Evolutionary conservation across 2,329 filamentous ascomycete species (phyloP).

Genomic region (Beauveria medogensis): DNA sequence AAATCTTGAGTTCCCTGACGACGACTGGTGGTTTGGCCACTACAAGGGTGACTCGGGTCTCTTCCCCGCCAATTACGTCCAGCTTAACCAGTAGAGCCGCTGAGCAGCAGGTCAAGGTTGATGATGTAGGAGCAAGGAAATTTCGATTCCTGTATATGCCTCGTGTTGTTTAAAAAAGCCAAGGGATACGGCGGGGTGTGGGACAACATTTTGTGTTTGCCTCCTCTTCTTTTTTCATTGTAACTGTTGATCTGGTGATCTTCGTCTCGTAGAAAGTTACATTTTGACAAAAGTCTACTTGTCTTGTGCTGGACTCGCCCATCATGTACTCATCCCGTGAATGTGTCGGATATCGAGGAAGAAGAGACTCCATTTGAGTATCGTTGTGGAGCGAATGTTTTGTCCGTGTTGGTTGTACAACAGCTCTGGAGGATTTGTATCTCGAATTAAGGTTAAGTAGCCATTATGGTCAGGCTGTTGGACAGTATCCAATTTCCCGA

Average conservation of each 20-base stretch:
- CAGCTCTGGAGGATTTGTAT: too few species aligned
- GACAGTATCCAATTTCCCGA: too few species aligned
- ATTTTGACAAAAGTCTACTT: not conserved
- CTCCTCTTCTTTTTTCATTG: not conserved
- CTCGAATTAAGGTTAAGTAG: too few species aligned
- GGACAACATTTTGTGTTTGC: not conserved
- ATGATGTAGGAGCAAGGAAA: not conserved
- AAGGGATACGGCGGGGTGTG: too few species aligned
- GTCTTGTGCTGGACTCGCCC: not conserved
- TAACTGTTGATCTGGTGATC: not conserved
- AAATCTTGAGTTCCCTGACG: constrained; percentile 87
- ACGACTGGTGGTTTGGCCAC: constrained; percentile 97
- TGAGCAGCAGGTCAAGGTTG: not conserved
- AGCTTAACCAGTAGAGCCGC: constrained; percentile 35
- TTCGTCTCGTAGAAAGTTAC: not conserved
- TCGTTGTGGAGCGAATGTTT: too few species aligned
- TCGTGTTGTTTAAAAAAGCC: too few species aligned
- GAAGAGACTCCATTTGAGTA: too few species aligned
- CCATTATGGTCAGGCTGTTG: too few species aligned
- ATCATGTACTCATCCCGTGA: not conserved
- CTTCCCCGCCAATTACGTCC: constrained; percentile 70
- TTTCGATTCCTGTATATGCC: too few species aligned
- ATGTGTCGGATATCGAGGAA: not conserved
- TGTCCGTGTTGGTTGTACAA: too few species aligned
- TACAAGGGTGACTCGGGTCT: constrained; percentile 73